Base-by-base conservation (phyloP, 129 eudicot genomes). In the Chrysanthemum seticuspe region DNA sequence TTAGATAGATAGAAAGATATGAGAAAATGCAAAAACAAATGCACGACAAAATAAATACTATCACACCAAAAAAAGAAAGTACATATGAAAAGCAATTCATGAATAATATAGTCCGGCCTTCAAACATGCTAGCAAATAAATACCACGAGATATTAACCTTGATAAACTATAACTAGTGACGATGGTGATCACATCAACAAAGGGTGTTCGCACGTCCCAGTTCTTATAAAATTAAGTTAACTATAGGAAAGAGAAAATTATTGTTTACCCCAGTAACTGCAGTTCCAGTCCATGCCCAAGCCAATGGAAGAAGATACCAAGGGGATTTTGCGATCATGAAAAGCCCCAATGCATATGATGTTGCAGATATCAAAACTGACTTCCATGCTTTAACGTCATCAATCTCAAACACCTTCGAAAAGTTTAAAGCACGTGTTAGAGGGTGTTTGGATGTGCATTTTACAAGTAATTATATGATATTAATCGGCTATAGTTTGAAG, bases 251-350 rank as follows among this genome's bases (percentile, higher is more conserved):
- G 13, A 62, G 15, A 15, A 12, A 73, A 11, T n/a, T 49, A 74
- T 67, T 76, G 80, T 85, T 83, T 48, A 94, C 98, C 91, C 98
- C 98, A 16, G 98, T 94, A 70, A 94, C 78, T 73, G 98, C 96
- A 70, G 97, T 94, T 71, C 98, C 97, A 15, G 98, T 94, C 96
- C 95, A 94, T 59, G 96, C 98, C 98, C 98, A 94, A 57, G 98
- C 97, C 40, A 94, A 69, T 67, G 98, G 98, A 77, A 94, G 98
- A 63, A 94, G 83, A 81, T 80, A 94, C 97, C 98, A 94, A 7
- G 98, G 97, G 44, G 96, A 79, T 86, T 90, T 94, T 44, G 97
- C 75, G 56, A 90, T 94, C 93, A 84, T 75, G 79, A 85, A 81
- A 57, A 94, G 86, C 19, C 98, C 98, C 83, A 94, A 76, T 15